Evolutionary conservation across 306 rosid species (phyloP).

Genomic region (Quercus aquifolioides): DNA sequence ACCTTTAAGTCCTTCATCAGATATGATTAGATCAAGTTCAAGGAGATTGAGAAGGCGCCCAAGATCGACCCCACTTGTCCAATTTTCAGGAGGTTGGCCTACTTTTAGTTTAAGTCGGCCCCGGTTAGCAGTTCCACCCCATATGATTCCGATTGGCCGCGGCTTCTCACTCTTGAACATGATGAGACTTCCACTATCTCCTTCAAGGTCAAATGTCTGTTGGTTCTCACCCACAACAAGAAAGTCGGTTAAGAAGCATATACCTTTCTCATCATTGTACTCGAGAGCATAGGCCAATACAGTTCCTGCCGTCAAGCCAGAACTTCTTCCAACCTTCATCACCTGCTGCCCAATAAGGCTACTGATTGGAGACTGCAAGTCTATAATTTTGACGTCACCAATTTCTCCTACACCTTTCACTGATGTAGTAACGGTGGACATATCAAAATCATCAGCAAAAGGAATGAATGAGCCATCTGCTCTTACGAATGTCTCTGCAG

Average conservation of each 20-base stretch:
- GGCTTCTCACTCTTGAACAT: conserved; percentile 90
- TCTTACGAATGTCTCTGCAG: conserved; percentile 95
- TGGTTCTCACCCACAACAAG: conserved; percentile 99
- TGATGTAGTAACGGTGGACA: conserved; percentile 80
- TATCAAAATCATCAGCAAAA: conserved; percentile 95
- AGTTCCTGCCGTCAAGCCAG: conserved; percentile 91
- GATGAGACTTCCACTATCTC: conserved; percentile 98
- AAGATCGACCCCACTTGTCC: conserved; percentile 99
- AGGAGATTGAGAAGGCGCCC: conserved; percentile 95
- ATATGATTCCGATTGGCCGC: conserved; percentile 88
- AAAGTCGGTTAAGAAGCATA: conserved; percentile 96
- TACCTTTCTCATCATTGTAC: conserved; percentile 98
- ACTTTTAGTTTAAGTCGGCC: conserved; percentile 92
- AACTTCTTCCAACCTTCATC: conserved; percentile 97
- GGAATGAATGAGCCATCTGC: conserved; percentile 99
- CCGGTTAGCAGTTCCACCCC: conserved; percentile 99
- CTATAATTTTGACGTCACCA: conserved; percentile 77
- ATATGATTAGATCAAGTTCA: conserved; percentile 90
- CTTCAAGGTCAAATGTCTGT: conserved; percentile 97
- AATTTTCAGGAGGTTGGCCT: conserved; percentile 99
- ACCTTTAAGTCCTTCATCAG: conserved; percentile 93
- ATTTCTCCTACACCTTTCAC: conserved; percentile 89
- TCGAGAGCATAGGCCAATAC: conserved; percentile 97
- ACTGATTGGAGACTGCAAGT: conserved; percentile 84
- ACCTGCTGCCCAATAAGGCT: conserved; percentile 92